A percentile compares a stretch with the other conserved stretches of the same genome.
Conservation (phyloP, 495 filamentous ascomycete species). For the Tuber microsphaerosporum region DNA sequence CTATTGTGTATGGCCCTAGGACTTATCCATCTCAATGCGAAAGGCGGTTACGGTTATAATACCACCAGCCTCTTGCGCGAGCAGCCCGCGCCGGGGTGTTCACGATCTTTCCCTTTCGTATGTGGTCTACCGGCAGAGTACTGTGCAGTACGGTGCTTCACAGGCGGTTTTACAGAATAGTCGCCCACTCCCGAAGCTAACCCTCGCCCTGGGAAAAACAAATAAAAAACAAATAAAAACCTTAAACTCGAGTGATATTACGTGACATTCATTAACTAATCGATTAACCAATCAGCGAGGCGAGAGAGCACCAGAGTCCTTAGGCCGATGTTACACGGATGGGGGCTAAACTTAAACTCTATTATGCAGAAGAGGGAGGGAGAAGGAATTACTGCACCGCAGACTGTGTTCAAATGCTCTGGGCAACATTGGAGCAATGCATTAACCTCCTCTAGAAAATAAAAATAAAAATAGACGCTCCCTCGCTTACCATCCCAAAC, state of each 20-base stretch:
- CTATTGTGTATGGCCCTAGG: not conserved
- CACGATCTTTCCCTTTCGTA: not conserved
- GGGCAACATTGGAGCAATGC: not conserved
- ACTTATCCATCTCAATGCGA: not conserved
- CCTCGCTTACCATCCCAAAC: not conserved
- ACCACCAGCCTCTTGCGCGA: not conserved
- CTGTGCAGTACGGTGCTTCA: not conserved
- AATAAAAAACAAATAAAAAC: not conserved
- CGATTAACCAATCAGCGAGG: not conserved
- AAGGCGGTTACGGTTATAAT: not conserved
- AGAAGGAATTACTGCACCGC: not conserved
- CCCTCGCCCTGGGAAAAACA: not conserved
- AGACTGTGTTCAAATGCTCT: not conserved
- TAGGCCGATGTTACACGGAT: not conserved
- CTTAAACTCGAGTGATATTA: not conserved
- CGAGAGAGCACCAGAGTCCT: not conserved
- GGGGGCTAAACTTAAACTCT: not conserved
- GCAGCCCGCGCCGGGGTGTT: not conserved
- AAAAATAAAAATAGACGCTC: not conserved
- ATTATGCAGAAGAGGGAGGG: not conserved
- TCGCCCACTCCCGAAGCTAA: not conserved
- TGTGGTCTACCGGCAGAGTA: not conserved
- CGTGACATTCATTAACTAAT: not conserved
- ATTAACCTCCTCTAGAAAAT: not conserved
- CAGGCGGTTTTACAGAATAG: not conserved